These are phyloP conservation scores for Coffea canephora DNA, from an alignment of 257 asterid species.

Conservation along the genomic window DNA sequence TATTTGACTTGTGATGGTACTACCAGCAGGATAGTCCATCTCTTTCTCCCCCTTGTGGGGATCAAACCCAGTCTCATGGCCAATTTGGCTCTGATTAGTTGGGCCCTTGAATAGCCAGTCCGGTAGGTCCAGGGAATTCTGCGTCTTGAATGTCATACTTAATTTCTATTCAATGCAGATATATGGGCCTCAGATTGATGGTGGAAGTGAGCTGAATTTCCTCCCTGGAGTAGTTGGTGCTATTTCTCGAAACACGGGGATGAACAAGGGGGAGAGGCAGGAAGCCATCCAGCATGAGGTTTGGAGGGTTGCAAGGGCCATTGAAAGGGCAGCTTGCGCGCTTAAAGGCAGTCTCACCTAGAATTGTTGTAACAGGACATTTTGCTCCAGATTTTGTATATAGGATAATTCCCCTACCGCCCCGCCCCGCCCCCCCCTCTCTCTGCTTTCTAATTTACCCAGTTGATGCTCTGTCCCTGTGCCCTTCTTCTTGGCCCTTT, in stretches of 20 bases:
- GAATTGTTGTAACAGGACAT: background rate
- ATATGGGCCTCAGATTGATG: slow-evolving; percentile 66
- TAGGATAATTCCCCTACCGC: background rate
- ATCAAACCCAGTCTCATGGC: background rate
- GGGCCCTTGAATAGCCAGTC: background rate
- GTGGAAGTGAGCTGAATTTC: slow-evolving; percentile 48
- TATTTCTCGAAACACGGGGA: slow-evolving; percentile 20
- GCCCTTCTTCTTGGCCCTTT: background rate
- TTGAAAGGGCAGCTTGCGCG: slow-evolving; percentile 58
- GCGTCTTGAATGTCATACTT: background rate
- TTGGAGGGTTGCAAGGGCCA: slow-evolving; percentile 87
- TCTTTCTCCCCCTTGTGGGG: background rate
- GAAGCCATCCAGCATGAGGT: slow-evolving; percentile 60
- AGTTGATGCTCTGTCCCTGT: background rate
- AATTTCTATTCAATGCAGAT: slow-evolving; percentile 45
- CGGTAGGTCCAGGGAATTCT: background rate
- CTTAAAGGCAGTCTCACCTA: slow-evolving; percentile 64
- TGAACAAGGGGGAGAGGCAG: slow-evolving; percentile 29
- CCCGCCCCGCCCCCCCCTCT: no score
- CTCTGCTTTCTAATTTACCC: background rate
- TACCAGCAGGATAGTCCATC: background rate
- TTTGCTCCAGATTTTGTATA: background rate
- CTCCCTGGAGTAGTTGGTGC: slow-evolving; percentile 79
- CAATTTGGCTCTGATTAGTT: background rate
- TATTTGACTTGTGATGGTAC: background rate